Percentiles rank a stretch among this genome's conserved stretches.
Evolutionary conservation across 805 yeast species (phyloP).

Genomic region (Wickerhamomyces strasburgensis): DNA sequence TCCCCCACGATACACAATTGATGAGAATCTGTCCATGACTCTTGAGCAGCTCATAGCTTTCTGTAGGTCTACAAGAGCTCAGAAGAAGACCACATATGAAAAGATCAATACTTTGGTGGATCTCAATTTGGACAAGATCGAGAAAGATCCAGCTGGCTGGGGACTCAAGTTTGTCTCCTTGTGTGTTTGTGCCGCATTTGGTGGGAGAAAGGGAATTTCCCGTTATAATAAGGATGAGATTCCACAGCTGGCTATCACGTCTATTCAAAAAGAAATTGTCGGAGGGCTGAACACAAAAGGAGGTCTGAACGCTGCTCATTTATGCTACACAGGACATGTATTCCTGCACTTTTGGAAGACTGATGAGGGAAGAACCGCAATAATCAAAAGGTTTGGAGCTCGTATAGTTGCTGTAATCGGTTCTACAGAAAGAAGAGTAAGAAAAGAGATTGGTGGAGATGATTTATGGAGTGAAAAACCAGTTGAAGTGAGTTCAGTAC

Average conservation of each 20-base stretch:
- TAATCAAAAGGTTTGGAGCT: constrained; percentile 6
- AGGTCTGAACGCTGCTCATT: constrained; percentile 1
- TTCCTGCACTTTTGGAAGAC: constrained; percentile 7
- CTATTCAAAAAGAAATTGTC: background rate
- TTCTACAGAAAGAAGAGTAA: background rate
- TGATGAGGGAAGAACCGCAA: background rate
- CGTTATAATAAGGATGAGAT: background rate
- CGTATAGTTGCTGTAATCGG: constrained; percentile 2
- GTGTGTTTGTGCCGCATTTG: constrained; percentile 13
- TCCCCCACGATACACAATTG: too few species aligned
- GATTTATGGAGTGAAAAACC: constrained; percentile 5
- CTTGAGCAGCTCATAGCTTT: too few species aligned
- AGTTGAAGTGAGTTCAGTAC: background rate
- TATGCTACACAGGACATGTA: constrained; percentile 9
- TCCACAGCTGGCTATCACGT: background rate
- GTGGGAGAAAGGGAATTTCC: constrained; percentile 6
- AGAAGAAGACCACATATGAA: constrained; percentile 5
- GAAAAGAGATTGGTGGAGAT: constrained; percentile 5
- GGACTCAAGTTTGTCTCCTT: constrained; percentile 10
- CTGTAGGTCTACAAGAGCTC: background rate
- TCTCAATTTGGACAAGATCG: background rate
- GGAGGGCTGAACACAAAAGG: background rate
- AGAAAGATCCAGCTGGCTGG: constrained; percentile 3
- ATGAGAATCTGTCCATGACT: too few species aligned
- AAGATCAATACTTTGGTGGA: constrained; percentile 7